These are phyloP conservation scores for Backusella tarrabulga DNA, from an alignment of 192 early-diverging fungal species.

Conservation along the genomic window DNA sequence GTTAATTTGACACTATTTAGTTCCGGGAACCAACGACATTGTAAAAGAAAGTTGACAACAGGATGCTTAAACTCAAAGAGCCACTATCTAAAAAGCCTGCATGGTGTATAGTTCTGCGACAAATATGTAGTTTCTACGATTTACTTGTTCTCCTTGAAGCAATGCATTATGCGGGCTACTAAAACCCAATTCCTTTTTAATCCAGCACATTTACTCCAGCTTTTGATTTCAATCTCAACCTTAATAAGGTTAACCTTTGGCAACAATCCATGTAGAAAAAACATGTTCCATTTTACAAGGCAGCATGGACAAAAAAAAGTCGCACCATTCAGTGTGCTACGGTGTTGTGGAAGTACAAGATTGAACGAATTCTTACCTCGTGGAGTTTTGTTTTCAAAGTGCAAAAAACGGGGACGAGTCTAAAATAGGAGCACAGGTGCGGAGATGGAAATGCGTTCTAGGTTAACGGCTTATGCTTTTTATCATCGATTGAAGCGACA, in stretches of 20 bases:
- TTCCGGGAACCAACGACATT: background rate
- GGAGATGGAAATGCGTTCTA: background rate
- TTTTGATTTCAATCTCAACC: background rate
- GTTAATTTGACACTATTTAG: background rate
- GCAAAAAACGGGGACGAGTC: background rate
- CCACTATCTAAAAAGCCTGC: background rate
- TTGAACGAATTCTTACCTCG: background rate
- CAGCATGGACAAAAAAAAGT: background rate
- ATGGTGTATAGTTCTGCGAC: background rate
- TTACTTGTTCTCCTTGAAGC: background rate
- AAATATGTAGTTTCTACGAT: background rate
- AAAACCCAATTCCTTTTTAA: background rate
- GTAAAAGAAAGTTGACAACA: background rate
- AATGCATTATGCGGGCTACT: background rate
- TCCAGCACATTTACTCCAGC: background rate
- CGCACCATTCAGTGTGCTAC: background rate
- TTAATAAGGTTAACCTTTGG: background rate
- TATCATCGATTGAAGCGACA: background rate
- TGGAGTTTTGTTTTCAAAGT: background rate
- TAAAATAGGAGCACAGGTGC: slow-evolving; percentile 3
- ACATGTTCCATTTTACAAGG: background rate
- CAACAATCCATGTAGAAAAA: background rate
- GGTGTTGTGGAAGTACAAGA: background rate
- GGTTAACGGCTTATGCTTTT: background rate
- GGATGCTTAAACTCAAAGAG: background rate